Conservation (phyloP, 306 rosid genomes). For the Clitoria ternatea region DNA sequence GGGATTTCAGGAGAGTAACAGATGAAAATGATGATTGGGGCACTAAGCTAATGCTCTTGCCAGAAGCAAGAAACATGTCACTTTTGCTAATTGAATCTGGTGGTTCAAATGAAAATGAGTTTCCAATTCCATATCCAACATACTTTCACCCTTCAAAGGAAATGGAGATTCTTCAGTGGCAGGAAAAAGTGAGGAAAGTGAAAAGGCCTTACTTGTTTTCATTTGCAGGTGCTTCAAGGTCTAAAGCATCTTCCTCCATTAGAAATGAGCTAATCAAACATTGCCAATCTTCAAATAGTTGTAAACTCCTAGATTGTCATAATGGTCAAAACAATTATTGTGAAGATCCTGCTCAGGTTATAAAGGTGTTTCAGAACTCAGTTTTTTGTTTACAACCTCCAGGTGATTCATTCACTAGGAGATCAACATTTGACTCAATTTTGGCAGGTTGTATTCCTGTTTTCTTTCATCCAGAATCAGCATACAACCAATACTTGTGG, state of each 20-base stretch:
- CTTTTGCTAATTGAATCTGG: constrained; percentile 42
- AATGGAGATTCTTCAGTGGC: constrained; percentile 38
- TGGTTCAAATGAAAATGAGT: constrained; percentile 37
- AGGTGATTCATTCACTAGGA: constrained; percentile 52
- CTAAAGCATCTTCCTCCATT: not conserved
- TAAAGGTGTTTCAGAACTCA: constrained; percentile 40
- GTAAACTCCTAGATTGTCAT: constrained; percentile 35
- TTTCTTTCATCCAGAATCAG: constrained; percentile 50
- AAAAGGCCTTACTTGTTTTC: constrained; percentile 45
- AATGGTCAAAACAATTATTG: not conserved
- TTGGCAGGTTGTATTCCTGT: constrained; percentile 58
- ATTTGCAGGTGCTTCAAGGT: constrained; percentile 54
- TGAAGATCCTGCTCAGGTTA: constrained; percentile 28
- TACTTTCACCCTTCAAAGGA: constrained; percentile 47
- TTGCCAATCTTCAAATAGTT: constrained; percentile 29
- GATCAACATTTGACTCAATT: constrained; percentile 57
- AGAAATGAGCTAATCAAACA: constrained; percentile 36
- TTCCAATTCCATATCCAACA: constrained; percentile 57
- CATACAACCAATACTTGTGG: constrained; percentile 57
- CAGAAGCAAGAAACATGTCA: constrained; percentile 48
- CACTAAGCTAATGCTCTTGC: constrained; percentile 48
- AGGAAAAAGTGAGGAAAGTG: constrained; percentile 31
- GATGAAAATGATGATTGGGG: constrained; percentile 49
- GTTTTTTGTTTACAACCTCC: constrained; percentile 57
- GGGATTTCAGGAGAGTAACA: constrained; percentile 45